Evolutionary conservation across 2,329 filamentous ascomycete genomes (phyloP).

Genomic region (Sclerotiophoma versabilis): DNA sequence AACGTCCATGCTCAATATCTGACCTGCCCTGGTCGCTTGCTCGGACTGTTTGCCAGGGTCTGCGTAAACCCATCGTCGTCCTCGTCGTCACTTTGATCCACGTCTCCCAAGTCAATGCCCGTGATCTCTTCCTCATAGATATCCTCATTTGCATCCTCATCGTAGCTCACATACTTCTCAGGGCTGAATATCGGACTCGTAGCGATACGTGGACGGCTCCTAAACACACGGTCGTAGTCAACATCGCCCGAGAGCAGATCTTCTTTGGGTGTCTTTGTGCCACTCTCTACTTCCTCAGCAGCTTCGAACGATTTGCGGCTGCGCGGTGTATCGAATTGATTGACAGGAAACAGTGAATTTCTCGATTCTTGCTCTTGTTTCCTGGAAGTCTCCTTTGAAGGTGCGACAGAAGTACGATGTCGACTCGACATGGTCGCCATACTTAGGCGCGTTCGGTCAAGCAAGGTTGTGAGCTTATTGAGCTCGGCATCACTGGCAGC

Average conservation of each 20-base stretch:
- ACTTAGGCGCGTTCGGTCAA: conserved; percentile 80
- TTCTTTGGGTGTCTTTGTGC: conserved; percentile 64
- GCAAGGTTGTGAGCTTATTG: conserved; percentile 53
- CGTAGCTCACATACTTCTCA: conserved; percentile 8
- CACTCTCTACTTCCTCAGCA: conserved; percentile 29
- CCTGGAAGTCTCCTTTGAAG: conserved; percentile 22
- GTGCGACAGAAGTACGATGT: conserved; percentile 24
- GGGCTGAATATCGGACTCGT: conserved; percentile 68
- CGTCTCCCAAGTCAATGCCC: conserved; percentile 41
- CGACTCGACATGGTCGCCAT: conserved; percentile 69
- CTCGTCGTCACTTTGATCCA: conserved; percentile 38
- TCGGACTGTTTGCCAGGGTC: conserved; percentile 43
- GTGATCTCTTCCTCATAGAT: conserved; percentile 38
- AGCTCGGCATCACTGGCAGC: conserved; percentile 20
- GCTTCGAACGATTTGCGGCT: conserved; percentile 39
- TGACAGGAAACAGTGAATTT: conserved; percentile 56
- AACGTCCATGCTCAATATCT: neutral
- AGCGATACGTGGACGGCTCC: conserved; percentile 80
- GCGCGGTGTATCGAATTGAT: conserved; percentile 63
- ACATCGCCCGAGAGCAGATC: conserved; percentile 73
- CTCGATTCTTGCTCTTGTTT: conserved; percentile 23
- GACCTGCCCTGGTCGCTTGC: conserved; percentile 24
- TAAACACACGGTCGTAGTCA: conserved; percentile 85
- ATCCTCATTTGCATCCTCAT: conserved; percentile 15
- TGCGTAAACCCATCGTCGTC: conserved; percentile 33